Evolutionary conservation across 2,329 filamentous ascomycete genomes (phyloP).

Genomic region (Neofusicoccum laricinum): DNA sequence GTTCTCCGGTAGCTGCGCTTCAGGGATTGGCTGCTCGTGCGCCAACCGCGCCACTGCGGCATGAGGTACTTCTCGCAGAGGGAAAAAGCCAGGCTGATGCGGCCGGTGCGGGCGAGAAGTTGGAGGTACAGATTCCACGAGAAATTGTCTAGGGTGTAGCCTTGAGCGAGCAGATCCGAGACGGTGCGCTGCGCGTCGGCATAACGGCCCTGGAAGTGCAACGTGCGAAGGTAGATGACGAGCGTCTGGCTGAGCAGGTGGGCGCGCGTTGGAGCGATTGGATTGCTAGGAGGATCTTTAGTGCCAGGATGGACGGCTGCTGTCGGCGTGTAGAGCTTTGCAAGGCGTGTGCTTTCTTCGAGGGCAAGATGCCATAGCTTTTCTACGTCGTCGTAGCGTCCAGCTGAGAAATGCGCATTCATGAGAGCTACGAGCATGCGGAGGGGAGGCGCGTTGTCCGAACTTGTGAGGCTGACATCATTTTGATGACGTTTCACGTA

Average conservation of each 20-base stretch:
- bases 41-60: constrained; percentile 75
- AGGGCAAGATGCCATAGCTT: constrained; percentile 62
- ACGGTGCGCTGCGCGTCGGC: constrained; percentile 42
- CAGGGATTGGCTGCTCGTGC: constrained; percentile 15
- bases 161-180: constrained; percentile 56
- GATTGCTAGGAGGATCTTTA: neutral
- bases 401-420: constrained; percentile 58
- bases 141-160: constrained; percentile 70
- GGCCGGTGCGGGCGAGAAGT: constrained; percentile 59
- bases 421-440: constrained; percentile 65
- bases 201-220: constrained; percentile 51
- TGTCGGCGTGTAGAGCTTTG: constrained; percentile 22
- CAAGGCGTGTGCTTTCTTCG: constrained; percentile 35
- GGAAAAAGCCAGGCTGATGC: constrained; percentile 65
- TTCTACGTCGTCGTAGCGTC: constrained; percentile 59
- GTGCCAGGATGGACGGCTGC: constrained; percentile 22
- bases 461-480: neutral
- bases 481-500: constrained; percentile 37
- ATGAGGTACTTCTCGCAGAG: constrained; percentile 77
- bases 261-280: constrained; percentile 36
- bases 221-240: constrained; percentile 51
- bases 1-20: constrained; percentile 24
- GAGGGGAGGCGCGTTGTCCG: constrained; percentile 45
- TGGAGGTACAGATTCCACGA: constrained; percentile 82
- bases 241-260: constrained; percentile 50